phyloP scores from a whole-genome alignment of 805 yeast genomes.

The Grigorovia humatica region DNA sequence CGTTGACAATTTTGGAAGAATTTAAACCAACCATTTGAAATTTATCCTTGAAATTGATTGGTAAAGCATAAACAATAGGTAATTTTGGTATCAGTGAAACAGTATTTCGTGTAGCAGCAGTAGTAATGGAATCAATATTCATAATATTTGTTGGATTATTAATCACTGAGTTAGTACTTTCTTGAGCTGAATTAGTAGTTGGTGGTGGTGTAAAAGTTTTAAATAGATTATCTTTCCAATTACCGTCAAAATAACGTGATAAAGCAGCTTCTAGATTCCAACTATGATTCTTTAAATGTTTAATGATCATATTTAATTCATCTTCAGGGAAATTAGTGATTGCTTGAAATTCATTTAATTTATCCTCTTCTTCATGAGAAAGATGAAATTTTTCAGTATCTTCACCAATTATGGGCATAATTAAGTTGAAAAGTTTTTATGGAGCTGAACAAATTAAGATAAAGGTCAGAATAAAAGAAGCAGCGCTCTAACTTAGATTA shows the following conservation, averaged over 20 bases:
- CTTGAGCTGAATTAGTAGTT: neutral
- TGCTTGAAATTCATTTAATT: conserved; percentile 39
- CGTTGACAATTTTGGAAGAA: neutral
- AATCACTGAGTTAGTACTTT: neutral
- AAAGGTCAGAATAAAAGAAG: no score
- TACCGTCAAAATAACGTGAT: conserved; percentile 51
- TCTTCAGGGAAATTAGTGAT: conserved; percentile 41
- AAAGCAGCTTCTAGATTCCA: conserved; percentile 56
- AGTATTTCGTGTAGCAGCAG: conserved; percentile 11
- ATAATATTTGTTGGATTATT: neutral
- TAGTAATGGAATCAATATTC: neutral
- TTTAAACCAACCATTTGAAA: conserved; percentile 20
- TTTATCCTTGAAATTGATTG: conserved; percentile 20
- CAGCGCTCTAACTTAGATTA: no score
- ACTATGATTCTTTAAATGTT: conserved; percentile 40
- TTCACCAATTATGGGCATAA: conserved; percentile 21
- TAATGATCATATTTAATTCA: conserved; percentile 37
- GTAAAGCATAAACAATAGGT: conserved; percentile 28
- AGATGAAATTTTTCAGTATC: conserved; percentile 22
- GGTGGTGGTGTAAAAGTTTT: conserved; percentile 4
- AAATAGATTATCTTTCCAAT: conserved; percentile 26
- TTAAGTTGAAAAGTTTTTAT: neutral
- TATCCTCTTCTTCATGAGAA: conserved; percentile 34
- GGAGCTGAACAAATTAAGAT: neutral
- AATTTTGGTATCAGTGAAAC: conserved; percentile 9